Conservation (phyloP, 257 asterid species). For the Ophiorrhiza pumila region DNA sequence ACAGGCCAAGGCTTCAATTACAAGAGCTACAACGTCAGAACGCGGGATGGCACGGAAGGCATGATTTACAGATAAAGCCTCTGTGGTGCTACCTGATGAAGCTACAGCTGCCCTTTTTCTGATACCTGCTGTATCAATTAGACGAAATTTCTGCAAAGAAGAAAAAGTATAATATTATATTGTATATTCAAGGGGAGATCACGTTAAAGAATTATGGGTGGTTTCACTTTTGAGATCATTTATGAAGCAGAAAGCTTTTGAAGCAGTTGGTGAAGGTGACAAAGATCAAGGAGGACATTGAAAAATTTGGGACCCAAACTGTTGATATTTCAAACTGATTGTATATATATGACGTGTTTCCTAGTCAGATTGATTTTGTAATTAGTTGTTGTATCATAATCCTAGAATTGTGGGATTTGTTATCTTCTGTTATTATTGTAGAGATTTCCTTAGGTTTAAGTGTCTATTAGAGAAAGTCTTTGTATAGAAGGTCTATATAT, state of each 20-base stretch:
- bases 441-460: too few species aligned
- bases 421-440: too few species aligned
- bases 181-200: background rate
- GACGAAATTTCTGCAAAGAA: constrained; percentile 67
- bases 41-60: constrained; percentile 92
- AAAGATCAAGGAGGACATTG: background rate
- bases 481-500: too few species aligned
- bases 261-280: background rate
- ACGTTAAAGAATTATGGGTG: background rate
- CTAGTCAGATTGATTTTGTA: too few species aligned
- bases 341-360: too few species aligned
- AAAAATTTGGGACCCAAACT: background rate
- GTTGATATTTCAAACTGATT: too few species aligned
- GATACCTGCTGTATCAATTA: constrained; percentile 94
- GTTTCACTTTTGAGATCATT: background rate
- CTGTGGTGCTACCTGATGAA: constrained; percentile 92
- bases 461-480: too few species aligned
- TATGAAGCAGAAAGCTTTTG: background rate
- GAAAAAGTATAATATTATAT: background rate
- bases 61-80: constrained; percentile 87
- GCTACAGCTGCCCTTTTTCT: constrained; percentile 85
- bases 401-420: too few species aligned
- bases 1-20: constrained; percentile 97
- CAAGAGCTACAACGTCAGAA: constrained; percentile 93
- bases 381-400: too few species aligned